A percentile compares a stretch with the other conserved stretches of the same genome.
Evolutionary conservation across 768 basidiomycete species (phyloP).

Genomic region (Kwoniella bestiolae): DNA sequence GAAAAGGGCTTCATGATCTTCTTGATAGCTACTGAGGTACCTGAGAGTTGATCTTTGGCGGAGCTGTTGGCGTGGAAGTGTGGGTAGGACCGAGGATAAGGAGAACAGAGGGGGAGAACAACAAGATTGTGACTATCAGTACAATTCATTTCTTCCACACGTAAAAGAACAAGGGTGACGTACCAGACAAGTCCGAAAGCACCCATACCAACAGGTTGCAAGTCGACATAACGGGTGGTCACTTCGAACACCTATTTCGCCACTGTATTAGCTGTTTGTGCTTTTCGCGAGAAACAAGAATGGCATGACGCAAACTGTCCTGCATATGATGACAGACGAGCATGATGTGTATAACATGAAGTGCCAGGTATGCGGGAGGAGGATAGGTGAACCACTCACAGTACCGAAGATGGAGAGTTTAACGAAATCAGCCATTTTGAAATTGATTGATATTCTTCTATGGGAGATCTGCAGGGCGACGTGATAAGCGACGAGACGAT

Average conservation of each 20-base stretch:
- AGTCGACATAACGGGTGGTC: slow-evolving; percentile 97
- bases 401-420: slow-evolving; percentile 99
- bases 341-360: background rate
- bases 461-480: background rate
- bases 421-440: slow-evolving; percentile 67
- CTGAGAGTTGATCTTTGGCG: slow-evolving; percentile 92
- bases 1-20: slow-evolving; percentile 99
- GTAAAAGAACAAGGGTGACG: too few relatives aligned
- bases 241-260: slow-evolving; percentile 65
- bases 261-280: slow-evolving; percentile 5
- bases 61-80: slow-evolving; percentile 64
- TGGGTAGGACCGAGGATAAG: background rate
- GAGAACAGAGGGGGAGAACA: too few relatives aligned
- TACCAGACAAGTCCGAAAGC: slow-evolving; percentile 99
- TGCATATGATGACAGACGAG: background rate
- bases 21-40: slow-evolving; percentile 95
- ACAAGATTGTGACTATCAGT: too few relatives aligned
- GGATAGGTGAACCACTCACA: slow-evolving; percentile 59
- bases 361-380: background rate
- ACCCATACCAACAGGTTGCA: slow-evolving; percentile 99
- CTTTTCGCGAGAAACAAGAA: background rate
- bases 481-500: background rate
- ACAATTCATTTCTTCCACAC: too few relatives aligned
- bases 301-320: too few relatives aligned
- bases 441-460: background rate